Evolutionary conservation across 768 basidiomycete genomes (phyloP).

Genomic region (Tulasnella sp.): DNA sequence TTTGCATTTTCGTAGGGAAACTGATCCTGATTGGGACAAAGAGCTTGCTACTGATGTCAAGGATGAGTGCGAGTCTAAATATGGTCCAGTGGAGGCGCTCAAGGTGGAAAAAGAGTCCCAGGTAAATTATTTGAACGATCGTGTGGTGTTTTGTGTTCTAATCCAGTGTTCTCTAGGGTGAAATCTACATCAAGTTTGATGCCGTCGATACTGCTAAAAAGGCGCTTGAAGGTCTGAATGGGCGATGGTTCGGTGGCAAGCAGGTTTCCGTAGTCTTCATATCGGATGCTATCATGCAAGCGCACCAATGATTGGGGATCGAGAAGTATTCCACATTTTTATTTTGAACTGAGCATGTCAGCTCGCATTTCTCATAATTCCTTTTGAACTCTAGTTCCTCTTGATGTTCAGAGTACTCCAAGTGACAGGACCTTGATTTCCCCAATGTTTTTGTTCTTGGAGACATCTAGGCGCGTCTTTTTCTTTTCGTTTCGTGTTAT

Average conservation of each 20-base stretch:
- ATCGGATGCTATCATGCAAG: slow-evolving; percentile 87
- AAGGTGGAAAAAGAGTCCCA: slow-evolving; percentile 90
- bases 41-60: slow-evolving; percentile 96
- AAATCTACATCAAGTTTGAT: slow-evolving; percentile 92
- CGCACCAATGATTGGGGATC: no score
- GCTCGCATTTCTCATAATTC: no score
- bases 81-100: slow-evolving; percentile 75
- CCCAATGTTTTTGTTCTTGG: no score
- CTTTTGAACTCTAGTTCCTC: no score
- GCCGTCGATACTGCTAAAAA: slow-evolving; percentile 64
- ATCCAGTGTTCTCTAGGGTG: slow-evolving; percentile 45
- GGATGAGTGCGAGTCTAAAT: slow-evolving; percentile 82
- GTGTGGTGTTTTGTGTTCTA: not conserved
- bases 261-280: slow-evolving; percentile 80
- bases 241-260: slow-evolving; percentile 93
- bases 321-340: no score
- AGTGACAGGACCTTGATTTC: no score
- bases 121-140: slow-evolving; percentile 34
- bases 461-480: no score
- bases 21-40: slow-evolving; percentile 90
- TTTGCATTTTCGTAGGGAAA: slow-evolving; percentile 54
- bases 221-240: slow-evolving; percentile 81
- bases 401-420: no score
- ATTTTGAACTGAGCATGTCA: no score
- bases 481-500: no score